phyloP scores from a whole-genome alignment of 2,329 filamentous ascomycete genomes.

The Domatiomyces globalis region DNA sequence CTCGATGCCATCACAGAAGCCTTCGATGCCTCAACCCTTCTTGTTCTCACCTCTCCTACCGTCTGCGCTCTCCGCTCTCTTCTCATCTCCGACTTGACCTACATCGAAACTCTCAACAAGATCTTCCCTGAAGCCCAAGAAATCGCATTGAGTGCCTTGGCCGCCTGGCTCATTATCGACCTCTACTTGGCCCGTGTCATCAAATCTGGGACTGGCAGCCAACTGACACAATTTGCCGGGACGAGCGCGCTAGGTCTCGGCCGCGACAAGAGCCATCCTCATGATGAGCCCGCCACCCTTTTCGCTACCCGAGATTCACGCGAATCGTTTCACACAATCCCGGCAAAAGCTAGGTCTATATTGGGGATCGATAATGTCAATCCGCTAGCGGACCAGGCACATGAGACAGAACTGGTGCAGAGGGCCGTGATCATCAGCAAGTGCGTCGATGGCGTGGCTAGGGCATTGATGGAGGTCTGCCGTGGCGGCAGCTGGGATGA shows the following conservation, averaged over 20 bases:
- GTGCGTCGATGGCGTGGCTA: slow-evolving; percentile 6
- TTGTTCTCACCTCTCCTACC: slow-evolving; percentile 8
- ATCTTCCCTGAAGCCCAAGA: slow-evolving; percentile 9
- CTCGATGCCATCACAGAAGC: slow-evolving; percentile 8
- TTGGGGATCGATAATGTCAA: slow-evolving; percentile 8
- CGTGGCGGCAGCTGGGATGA: slow-evolving; percentile 11
- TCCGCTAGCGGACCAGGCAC: background rate
- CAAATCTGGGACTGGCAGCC: background rate
- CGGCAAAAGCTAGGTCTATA: slow-evolving; percentile 11
- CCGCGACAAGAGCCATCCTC: background rate
- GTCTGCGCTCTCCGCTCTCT: slow-evolving; percentile 4
- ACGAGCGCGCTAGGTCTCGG: background rate
- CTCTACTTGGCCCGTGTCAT: slow-evolving; percentile 5
- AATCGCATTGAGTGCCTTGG: slow-evolving; percentile 7
- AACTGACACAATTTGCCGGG: background rate
- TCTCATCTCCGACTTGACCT: slow-evolving; percentile 3
- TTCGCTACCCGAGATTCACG: background rate
- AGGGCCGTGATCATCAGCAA: slow-evolving; percentile 3
- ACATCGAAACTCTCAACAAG: slow-evolving; percentile 7
- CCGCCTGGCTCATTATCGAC: slow-evolving; percentile 15
- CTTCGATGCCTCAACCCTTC: slow-evolving; percentile 8
- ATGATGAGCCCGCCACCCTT: background rate
- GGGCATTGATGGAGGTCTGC: slow-evolving; percentile 7
- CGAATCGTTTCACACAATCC: slow-evolving; percentile 2
- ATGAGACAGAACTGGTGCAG: slow-evolving; percentile 5